A percentile compares a stretch with the other conserved stretches of the same genome.
Conservation (phyloP, 345 rosid species). For the Gossypium longicalyx region DNA sequence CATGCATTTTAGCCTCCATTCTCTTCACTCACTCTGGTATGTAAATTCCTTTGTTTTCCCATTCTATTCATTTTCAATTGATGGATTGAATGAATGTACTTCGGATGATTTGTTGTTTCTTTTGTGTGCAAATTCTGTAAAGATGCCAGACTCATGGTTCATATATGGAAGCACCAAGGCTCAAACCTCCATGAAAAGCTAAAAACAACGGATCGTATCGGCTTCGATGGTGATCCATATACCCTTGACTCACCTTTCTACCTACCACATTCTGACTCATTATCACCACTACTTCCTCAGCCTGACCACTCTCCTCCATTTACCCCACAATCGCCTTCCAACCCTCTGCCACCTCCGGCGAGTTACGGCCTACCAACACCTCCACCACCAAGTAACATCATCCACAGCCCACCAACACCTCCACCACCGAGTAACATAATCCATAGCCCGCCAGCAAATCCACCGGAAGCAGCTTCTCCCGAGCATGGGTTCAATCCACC, state of each 20-base stretch:
- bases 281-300: constrained; percentile 22
- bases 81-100: neutral
- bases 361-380: neutral
- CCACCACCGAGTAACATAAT: neutral
- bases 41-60: neutral
- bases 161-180: neutral
- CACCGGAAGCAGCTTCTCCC: neutral
- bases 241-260: constrained; percentile 16
- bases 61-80: neutral
- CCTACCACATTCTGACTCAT: constrained; percentile 24
- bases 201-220: neutral
- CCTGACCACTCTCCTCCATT: constrained; percentile 16
- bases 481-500: neutral
- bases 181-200: neutral
- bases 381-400: neutral
- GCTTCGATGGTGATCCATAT: neutral
- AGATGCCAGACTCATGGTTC: constrained; percentile 28
- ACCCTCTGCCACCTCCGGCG: constrained; percentile 14
- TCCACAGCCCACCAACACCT: neutral
- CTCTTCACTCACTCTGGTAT: constrained; percentile 24
- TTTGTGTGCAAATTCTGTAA: neutral
- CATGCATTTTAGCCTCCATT: constrained; percentile 13
- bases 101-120: neutral
- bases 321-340: neutral
- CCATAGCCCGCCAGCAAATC: constrained; percentile 13